phyloP scores from a whole-genome alignment of 1,139 yeast genomes.

The Yamadazyma pseudoaaseri region DNA sequence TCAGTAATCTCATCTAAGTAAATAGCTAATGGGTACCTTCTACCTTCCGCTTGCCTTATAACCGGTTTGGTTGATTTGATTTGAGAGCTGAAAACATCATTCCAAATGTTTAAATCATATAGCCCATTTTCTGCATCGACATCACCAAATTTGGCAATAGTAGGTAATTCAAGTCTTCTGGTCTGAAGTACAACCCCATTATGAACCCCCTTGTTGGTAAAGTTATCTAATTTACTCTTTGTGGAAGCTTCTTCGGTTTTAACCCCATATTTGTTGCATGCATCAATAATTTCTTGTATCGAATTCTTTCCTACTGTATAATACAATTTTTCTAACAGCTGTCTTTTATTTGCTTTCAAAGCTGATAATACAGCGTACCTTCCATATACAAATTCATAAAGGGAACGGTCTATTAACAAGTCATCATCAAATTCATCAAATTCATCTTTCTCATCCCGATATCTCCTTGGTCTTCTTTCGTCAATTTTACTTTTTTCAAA shows the following conservation, averaged over 20 bases:
- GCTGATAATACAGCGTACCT: slow-evolving; percentile 76
- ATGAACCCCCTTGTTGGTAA: slow-evolving; percentile 74
- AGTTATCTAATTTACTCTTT: slow-evolving; percentile 56
- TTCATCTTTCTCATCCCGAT: slow-evolving; percentile 8
- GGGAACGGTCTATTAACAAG: slow-evolving; percentile 32
- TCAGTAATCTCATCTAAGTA: slow-evolving; percentile 83
- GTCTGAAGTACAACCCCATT: slow-evolving; percentile 79
- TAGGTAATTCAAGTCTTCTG: slow-evolving; percentile 50
- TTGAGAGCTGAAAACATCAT: slow-evolving; percentile 20
- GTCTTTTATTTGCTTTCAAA: slow-evolving; percentile 54
- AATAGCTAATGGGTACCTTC: slow-evolving; percentile 63
- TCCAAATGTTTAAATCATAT: slow-evolving; percentile 20
- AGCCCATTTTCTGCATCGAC: slow-evolving; percentile 26
- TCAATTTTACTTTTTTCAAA: slow-evolving; percentile 9
- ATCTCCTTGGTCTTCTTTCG: slow-evolving; percentile 1
- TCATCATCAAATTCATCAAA: slow-evolving; percentile 5
- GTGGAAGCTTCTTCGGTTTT: slow-evolving; percentile 41
- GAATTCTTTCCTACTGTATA: slow-evolving; percentile 42
- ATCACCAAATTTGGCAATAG: slow-evolving; percentile 32
- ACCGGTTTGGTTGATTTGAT: slow-evolving; percentile 16
- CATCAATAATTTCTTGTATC: slow-evolving; percentile 33
- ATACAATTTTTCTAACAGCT: slow-evolving; percentile 49
- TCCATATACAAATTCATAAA: slow-evolving; percentile 73
- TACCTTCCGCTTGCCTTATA: slow-evolving; percentile 11
- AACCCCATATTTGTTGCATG: slow-evolving; percentile 49